These are phyloP conservation scores for Talaromyces verruculosus DNA, from an alignment of 2,329 filamentous ascomycete species.

Conservation along the genomic window DNA sequence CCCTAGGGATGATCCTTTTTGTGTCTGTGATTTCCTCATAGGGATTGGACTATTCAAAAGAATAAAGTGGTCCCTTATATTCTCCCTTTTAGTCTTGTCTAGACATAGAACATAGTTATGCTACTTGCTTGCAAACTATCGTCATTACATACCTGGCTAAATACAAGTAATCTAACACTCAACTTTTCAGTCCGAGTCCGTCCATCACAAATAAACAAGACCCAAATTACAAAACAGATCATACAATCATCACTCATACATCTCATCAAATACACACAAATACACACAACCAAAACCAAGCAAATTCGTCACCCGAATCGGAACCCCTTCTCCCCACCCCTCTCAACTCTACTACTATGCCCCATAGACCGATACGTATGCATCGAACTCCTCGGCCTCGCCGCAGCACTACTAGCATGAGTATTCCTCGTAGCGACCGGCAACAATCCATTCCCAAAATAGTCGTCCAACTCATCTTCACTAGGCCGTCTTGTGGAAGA, in stretches of 20 bases:
- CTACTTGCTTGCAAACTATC: background rate
- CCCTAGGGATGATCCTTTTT: too few species aligned
- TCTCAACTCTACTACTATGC: background rate
- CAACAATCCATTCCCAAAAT: slow-evolving; percentile 16
- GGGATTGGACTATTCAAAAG: too few species aligned
- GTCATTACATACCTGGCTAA: background rate
- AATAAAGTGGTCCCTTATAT: too few species aligned
- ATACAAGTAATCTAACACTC: background rate
- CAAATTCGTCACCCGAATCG: background rate
- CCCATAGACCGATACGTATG: slow-evolving; percentile 15
- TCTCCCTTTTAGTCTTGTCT: too few species aligned
- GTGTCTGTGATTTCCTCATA: too few species aligned
- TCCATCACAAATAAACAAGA: background rate
- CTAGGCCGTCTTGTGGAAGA: slow-evolving; percentile 6
- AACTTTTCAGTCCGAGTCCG: background rate
- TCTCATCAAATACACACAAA: slow-evolving; percentile 8
- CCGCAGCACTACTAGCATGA: slow-evolving; percentile 1
- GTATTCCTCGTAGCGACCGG: slow-evolving; percentile 16
- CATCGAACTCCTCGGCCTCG: slow-evolving; percentile 8
- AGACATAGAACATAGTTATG: too few species aligned
- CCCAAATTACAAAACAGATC: background rate
- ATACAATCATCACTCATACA: slow-evolving; percentile 3
- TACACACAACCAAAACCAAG: background rate
- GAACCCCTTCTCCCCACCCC: background rate
- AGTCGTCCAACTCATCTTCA: slow-evolving; percentile 11